A percentile compares a stretch with the other conserved stretches of the same genome.
These are phyloP conservation scores for Teratosphaeria epicoccoides DNA, from an alignment of 2,329 filamentous ascomycete genomes.

Conservation along the genomic window DNA sequence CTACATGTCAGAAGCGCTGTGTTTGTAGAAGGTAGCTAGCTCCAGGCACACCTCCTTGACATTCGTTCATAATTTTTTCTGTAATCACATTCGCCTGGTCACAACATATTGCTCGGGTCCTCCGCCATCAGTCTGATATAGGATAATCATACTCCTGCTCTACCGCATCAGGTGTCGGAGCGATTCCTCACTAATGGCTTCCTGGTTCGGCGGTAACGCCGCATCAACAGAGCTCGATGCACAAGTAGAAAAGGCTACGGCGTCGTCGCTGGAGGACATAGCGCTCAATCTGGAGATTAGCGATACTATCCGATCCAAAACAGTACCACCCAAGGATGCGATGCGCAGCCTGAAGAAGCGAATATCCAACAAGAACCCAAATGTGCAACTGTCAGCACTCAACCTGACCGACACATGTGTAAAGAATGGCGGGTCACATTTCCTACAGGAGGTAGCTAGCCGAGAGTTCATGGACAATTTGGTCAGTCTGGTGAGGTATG, in stretches of 20 bases:
- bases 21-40: no score
- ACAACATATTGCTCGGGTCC: no score
- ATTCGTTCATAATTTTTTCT: background rate
- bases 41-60: background rate
- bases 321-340: slow-evolving; percentile 91
- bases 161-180: background rate
- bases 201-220: slow-evolving; percentile 73
- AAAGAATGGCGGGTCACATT: slow-evolving; percentile 94
- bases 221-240: slow-evolving; percentile 86
- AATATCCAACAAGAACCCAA: slow-evolving; percentile 95
- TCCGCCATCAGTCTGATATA: no score
- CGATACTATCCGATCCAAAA: slow-evolving; percentile 93
- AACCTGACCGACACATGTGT: slow-evolving; percentile 97
- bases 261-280: slow-evolving; percentile 96
- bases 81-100: no score
- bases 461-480: slow-evolving; percentile 98
- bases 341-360: slow-evolving; percentile 93
- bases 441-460: slow-evolving; percentile 88
- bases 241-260: slow-evolving; percentile 90
- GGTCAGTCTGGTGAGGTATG: slow-evolving; percentile 68
- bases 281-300: slow-evolving; percentile 96
- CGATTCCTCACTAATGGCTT: slow-evolving; percentile 53
- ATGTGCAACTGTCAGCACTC: slow-evolving; percentile 87
- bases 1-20: no score
- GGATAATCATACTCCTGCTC: no score